Evolutionary conservation across 352 stramenopile species (phyloP).

Genomic region (Globisporangium solare): DNA sequence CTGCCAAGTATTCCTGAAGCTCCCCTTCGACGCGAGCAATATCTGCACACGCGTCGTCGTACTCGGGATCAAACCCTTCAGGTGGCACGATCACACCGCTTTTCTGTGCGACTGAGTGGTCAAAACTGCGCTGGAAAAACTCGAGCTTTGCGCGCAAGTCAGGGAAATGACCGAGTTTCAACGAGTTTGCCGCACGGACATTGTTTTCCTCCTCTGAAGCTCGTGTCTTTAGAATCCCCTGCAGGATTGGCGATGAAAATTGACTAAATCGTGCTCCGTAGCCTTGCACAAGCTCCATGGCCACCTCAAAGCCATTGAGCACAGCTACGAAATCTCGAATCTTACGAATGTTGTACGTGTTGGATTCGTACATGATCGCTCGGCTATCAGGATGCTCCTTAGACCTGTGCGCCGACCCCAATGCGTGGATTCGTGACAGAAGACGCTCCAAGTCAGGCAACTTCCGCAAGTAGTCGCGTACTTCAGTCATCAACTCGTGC

Average conservation of each 20-base stretch:
- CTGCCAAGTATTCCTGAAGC: constrained; percentile 89
- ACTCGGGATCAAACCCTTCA: constrained; percentile 92
- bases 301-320: constrained; percentile 85
- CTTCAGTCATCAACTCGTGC: constrained; percentile 68
- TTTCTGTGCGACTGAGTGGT: constrained; percentile 90
- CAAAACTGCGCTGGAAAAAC: constrained; percentile 97
- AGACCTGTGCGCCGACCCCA: constrained; percentile 85
- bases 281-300: constrained; percentile 78
- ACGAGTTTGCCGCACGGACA: not conserved
- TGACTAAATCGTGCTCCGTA: constrained; percentile 71
- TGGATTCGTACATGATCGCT: constrained; percentile 97
- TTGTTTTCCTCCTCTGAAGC: not conserved
- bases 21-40: constrained; percentile 86
- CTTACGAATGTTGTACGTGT: constrained; percentile 97
- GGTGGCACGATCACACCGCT: constrained; percentile 91
- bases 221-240: constrained; percentile 45
- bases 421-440: constrained; percentile 94
- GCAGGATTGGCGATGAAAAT: constrained; percentile 50
- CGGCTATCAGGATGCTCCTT: constrained; percentile 93
- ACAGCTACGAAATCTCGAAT: constrained; percentile 92
- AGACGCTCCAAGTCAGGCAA: constrained; percentile 96
- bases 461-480: constrained; percentile 82
- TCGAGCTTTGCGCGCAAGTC: constrained; percentile 90
- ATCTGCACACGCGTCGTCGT: constrained; percentile 88
- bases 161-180: constrained; percentile 68